A percentile compares a stretch with the other conserved stretches of the same genome.
phyloP scores from a whole-genome alignment of 1,139 yeast species.

The Candida freyschussii region DNA sequence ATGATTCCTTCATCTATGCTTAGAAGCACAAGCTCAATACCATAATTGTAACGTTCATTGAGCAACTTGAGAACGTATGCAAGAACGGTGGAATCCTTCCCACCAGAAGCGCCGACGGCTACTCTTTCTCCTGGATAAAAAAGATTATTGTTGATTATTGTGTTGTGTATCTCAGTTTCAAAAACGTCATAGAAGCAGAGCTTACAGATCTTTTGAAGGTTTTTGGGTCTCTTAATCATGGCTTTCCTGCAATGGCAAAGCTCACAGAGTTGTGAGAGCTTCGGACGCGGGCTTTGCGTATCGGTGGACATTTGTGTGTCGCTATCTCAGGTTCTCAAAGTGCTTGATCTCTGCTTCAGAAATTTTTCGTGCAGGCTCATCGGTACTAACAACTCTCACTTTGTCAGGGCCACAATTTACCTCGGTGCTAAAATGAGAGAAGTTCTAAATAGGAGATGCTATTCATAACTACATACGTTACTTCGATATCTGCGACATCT shows the following conservation, averaged over 20 bases:
- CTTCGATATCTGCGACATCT: too few relatives aligned
- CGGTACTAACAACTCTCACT: too few relatives aligned
- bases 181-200: constrained; percentile 85
- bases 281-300: too few relatives aligned
- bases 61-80: constrained; percentile 84
- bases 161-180: constrained; percentile 93
- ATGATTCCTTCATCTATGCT: constrained; percentile 96
- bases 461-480: too few relatives aligned
- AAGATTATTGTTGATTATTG: constrained; percentile 65
- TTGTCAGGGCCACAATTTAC: too few relatives aligned
- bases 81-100: constrained; percentile 93
- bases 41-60: constrained; percentile 85
- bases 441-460: too few relatives aligned
- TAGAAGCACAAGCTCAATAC: constrained; percentile 71
- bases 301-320: too few relatives aligned
- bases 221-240: constrained; percentile 87
- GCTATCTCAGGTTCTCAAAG: too few relatives aligned
- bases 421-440: too few relatives aligned
- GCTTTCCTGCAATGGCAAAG: constrained; percentile 85
- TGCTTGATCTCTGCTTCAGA: too few relatives aligned
- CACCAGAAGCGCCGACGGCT: constrained; percentile 98
- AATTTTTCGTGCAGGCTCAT: too few relatives aligned
- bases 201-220: constrained; percentile 86
- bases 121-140: constrained; percentile 80
- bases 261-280: constrained; percentile 60